These are phyloP conservation scores for Polygonum aviculare DNA, from an alignment of 148 eudicot species.

Conservation along the genomic window DNA sequence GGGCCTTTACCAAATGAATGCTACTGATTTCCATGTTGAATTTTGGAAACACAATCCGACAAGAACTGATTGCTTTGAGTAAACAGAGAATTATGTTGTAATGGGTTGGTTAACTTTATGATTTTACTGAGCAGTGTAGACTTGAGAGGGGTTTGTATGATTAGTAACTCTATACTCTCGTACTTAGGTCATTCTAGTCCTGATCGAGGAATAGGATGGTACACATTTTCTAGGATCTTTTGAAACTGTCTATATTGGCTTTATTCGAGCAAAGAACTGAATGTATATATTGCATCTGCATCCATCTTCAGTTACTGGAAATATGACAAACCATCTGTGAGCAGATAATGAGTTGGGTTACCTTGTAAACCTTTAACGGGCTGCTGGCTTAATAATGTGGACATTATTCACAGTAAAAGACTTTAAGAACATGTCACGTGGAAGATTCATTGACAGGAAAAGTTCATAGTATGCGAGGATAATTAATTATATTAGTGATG, in stretches of 20 bases:
- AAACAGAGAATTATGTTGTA: not conserved
- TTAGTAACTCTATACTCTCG: not conserved
- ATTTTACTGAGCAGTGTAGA: not conserved
- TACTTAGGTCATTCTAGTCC: not conserved
- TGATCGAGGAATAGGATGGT: not conserved
- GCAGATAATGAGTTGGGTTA: not conserved
- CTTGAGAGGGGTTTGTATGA: not conserved
- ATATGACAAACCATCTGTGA: not conserved
- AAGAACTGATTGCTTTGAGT: not conserved
- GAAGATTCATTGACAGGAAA: not conserved
- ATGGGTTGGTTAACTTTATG: not conserved
- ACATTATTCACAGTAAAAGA: not conserved
- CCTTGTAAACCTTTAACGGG: not conserved
- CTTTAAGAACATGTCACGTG: not conserved
- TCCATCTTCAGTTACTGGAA: not conserved
- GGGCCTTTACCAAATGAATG: not conserved
- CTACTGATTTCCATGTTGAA: not conserved
- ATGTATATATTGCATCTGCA: not conserved
- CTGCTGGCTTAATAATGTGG: not conserved
- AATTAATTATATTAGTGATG: not conserved
- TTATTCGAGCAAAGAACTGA: not conserved
- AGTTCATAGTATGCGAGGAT: not conserved
- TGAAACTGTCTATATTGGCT: not conserved
- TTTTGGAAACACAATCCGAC: not conserved
- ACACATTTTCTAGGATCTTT: not conserved